Base-by-base conservation (phyloP, 805 yeast species). In the Limtongozyma cylindracea region DNA sequence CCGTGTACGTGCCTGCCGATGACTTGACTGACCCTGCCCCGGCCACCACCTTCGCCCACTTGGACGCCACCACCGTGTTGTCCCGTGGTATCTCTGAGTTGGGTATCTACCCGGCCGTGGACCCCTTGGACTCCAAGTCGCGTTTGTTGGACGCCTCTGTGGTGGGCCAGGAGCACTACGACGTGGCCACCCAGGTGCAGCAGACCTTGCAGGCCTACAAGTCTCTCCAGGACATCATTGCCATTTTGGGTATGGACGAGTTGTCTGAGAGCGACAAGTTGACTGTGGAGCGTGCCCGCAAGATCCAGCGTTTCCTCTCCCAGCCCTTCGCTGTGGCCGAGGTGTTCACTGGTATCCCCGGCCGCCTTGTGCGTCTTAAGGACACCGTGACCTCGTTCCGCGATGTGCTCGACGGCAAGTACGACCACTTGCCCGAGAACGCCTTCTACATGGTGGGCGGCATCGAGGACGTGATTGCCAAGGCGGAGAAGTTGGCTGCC, bases 401-500 rank as follows among this genome's bases (percentile, higher is more conserved):
- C 66, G 98, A 69, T 46, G 93, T 88, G 44, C 69, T 88, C 47
- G 95, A 66, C 18, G 98, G 98, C 63, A 88, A 88, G 68, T 80
- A 88, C 66, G 98, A 88, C 60, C 71, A 72, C 63, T 70, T 88
- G 47, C 98, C 98, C 52, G 98, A 88, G 66, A 76, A 72, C 53
- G 98, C 98, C 45, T 88, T 88, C 91, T 88, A 88, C 61, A 88
- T 88, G 98, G 98, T 88, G 58, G 98, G 98, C 64, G 93, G 93
- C 64, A 82, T 88, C 47, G 95, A 82, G 54, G 98, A 88, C 58
- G 98, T 70, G 43, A 56, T 80, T 53, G 91, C 95, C 50, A 88
- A 88, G 71, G 96, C 95, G 49, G 96, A 88, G 62, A 82, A 84
- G 66, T 58, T 88, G 53, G 96, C 96, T 56, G 67, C 91, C 53